Conservation (phyloP, 2,329 filamentous ascomycete species). For the Pseudogymnoascus sp. region DNA sequence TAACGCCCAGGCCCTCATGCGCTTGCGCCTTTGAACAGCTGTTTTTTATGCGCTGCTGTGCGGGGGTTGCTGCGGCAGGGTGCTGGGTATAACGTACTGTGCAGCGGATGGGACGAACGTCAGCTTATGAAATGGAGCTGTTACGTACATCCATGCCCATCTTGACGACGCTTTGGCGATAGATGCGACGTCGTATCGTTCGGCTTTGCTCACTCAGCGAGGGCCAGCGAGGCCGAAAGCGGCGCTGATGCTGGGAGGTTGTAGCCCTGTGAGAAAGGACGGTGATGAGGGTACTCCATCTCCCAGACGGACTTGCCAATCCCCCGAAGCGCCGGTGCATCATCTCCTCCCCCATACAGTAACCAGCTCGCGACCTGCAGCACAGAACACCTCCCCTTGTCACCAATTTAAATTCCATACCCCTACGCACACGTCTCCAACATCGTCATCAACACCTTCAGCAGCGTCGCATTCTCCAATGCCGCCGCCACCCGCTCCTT, state of each 20-base stretch:
- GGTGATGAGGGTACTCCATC: not conserved
- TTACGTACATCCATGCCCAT: not conserved
- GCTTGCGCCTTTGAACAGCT: too few relatives aligned
- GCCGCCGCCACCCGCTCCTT: slow-evolving; percentile 95
- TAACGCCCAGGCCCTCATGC: too few relatives aligned
- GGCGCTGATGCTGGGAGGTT: not conserved
- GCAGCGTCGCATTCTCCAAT: slow-evolving; percentile 84
- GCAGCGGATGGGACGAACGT: not conserved
- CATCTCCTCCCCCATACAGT: not conserved
- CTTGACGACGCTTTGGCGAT: not conserved
- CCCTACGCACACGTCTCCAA: slow-evolving; percentile 61
- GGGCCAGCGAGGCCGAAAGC: not conserved
- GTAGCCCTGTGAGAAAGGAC: too few relatives aligned
- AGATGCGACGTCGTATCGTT: not conserved
- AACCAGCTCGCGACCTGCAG: too few relatives aligned
- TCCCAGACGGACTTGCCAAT: not conserved
- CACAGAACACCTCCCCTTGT: too few relatives aligned
- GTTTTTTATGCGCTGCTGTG: too few relatives aligned
- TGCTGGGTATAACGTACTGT: not conserved
- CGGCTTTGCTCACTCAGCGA: not conserved
- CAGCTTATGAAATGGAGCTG: not conserved
- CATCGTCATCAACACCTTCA: slow-evolving; percentile 88
- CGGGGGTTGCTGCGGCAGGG: too few relatives aligned
- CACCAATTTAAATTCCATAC: not conserved
- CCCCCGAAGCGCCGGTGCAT: not conserved